These are phyloP conservation scores for Saccharum hybrid DNA, from an alignment of 202 grass and related monocot genomes.

Conservation along the genomic window DNA sequence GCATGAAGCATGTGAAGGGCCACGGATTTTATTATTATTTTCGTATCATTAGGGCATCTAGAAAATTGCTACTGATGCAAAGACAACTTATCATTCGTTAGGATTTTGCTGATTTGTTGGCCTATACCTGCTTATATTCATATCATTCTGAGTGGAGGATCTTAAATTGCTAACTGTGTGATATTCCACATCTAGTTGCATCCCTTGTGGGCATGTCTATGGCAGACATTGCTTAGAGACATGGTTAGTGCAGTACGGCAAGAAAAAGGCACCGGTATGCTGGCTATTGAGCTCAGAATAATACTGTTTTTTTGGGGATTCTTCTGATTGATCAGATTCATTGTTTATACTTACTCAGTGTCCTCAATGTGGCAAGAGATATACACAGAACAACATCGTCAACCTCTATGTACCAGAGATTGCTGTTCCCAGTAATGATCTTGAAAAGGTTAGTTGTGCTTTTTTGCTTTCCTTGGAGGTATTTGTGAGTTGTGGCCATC, in stretches of 20 bases:
- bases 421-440: constrained; percentile 83
- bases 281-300: constrained; percentile 37
- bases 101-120: constrained; percentile 26
- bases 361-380: constrained; percentile 78
- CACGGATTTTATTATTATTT: not conserved
- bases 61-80: not conserved
- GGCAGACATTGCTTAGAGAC: constrained; percentile 87
- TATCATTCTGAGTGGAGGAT: constrained; percentile 7
- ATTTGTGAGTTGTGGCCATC: constrained; percentile 42
- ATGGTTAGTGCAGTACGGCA: constrained; percentile 69
- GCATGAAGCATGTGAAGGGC: constrained; percentile 6
- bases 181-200: constrained; percentile 62
- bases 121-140: constrained; percentile 29
- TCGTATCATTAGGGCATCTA: not conserved
- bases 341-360: constrained; percentile 61
- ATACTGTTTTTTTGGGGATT: constrained; percentile 14
- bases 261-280: constrained; percentile 64
- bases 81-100: not conserved
- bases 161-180: constrained; percentile 43
- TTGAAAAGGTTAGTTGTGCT: constrained; percentile 72
- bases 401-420: constrained; percentile 85
- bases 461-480: constrained; percentile 37
- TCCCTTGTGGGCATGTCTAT: constrained; percentile 97
- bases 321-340: constrained; percentile 28
- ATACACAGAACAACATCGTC: constrained; percentile 71